These are phyloP conservation scores for Starmera pachycereana DNA, from an alignment of 805 yeast genomes.

Conservation along the genomic window DNA sequence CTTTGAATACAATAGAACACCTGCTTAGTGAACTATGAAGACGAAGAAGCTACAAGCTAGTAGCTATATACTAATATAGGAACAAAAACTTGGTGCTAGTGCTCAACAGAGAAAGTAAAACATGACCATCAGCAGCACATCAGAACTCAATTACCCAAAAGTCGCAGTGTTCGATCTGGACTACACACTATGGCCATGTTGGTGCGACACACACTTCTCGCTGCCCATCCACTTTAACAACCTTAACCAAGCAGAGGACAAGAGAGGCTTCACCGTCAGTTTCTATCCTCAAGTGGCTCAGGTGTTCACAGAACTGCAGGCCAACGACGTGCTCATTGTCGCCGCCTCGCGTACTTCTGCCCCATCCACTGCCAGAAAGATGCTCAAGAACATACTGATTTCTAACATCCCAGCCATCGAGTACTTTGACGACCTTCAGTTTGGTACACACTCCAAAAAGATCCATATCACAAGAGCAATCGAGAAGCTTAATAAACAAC, in stretches of 20 bases:
- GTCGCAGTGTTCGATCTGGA: constrained; percentile 69
- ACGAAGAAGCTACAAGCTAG: too few species aligned
- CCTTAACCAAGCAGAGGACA: constrained; percentile 35
- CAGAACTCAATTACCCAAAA: constrained; percentile 22
- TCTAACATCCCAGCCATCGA: constrained; percentile 40
- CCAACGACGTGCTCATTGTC: constrained; percentile 38
- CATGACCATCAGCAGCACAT: too few species aligned
- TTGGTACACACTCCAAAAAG: constrained; percentile 58
- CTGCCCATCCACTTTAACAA: constrained; percentile 37
- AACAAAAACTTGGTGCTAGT: too few species aligned
- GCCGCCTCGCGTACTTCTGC: constrained; percentile 76
- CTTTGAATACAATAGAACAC: too few species aligned
- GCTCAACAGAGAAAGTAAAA: too few species aligned
- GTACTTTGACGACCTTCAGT: constrained; percentile 49
- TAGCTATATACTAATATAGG: too few species aligned
- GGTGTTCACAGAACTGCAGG: constrained; percentile 43
- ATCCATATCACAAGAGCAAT: constrained; percentile 50
- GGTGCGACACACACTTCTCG: constrained; percentile 70
- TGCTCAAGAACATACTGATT: constrained; percentile 44
- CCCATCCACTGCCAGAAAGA: constrained; percentile 63
- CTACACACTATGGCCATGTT: constrained; percentile 70
- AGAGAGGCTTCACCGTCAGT: constrained; percentile 38
- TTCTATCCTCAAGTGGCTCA: constrained; percentile 61
- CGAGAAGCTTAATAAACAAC: constrained; percentile 34
- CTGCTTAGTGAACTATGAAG: too few species aligned